phyloP scores from a whole-genome alignment of 176 grass and related monocot genomes.

The Eremochloa ophiuroides region DNA sequence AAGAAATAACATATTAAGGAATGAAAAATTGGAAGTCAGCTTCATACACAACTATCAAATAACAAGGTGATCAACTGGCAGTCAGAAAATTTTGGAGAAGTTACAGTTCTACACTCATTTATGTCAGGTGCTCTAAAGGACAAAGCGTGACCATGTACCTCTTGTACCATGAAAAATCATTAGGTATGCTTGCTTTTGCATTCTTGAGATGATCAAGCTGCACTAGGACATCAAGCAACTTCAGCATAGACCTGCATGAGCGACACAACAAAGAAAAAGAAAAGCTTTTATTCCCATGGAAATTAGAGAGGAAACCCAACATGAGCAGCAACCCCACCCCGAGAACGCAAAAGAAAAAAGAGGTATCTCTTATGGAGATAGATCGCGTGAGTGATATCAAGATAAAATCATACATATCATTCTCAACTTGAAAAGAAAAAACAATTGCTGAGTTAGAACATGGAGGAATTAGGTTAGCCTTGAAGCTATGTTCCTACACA shows the following conservation, averaged over 20 bases:
- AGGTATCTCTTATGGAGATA: not conserved
- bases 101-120: not conserved
- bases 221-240: conserved; percentile 89
- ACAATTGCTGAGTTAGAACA: not conserved
- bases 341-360: not conserved
- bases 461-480: conserved; percentile 1
- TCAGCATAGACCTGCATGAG: conserved; percentile 83
- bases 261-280: not conserved
- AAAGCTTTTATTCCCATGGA: not conserved
- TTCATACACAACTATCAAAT: not conserved
- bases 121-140: conserved; percentile 14
- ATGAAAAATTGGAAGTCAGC: conserved; percentile 5
- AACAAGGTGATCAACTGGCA: conserved; percentile 12
- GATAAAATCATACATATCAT: conserved; percentile 20
- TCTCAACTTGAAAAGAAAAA: not conserved
- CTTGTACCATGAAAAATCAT: conserved; percentile 99
- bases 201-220: conserved; percentile 99
- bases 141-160: conserved; percentile 53
- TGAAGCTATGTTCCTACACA: conserved; percentile 6
- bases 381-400: conserved; percentile 19
- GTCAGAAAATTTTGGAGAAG: not conserved
- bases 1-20: not conserved
- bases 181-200: conserved; percentile 99
- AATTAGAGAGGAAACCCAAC: not conserved
- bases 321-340: not conserved